phyloP scores from a whole-genome alignment of 192 early-diverging fungal species.

The Mortierella hygrophila region DNA sequence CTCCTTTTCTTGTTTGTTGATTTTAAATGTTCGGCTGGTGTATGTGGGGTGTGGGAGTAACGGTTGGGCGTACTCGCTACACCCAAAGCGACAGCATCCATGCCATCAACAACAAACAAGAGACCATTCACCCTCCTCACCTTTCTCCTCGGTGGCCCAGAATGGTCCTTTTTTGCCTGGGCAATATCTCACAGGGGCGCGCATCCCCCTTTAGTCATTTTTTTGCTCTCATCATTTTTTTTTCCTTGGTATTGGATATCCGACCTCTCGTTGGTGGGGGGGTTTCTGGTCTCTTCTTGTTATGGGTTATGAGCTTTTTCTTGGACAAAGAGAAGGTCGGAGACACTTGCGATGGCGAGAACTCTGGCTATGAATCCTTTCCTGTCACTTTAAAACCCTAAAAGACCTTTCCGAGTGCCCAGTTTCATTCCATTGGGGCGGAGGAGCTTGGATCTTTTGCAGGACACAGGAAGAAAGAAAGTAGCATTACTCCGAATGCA shows the following conservation, averaged over 20 bases:
- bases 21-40: background rate
- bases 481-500: background rate
- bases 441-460: background rate
- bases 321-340: background rate
- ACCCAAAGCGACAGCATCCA: too few relatives aligned
- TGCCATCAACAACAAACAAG: background rate
- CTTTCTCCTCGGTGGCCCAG: too few relatives aligned
- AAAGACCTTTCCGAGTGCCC: background rate
- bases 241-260: background rate
- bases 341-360: conserved; percentile 3
- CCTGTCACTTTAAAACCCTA: background rate
- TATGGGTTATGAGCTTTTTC: conserved; percentile 2
- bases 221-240: background rate
- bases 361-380: background rate
- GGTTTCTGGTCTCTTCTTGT: background rate
- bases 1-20: background rate
- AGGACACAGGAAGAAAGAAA: background rate
- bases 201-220: background rate
- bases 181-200: too few relatives aligned
- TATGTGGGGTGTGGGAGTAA: background rate
- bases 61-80: background rate
- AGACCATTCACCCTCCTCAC: too few relatives aligned
- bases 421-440: background rate
- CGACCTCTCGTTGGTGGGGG: background rate
- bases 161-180: background rate